Evolutionary conservation across 1,284 basidiomycete species (phyloP), one percentile per base, ranked within the genome.

Genomic region (Apiotrichum akiyoshidainum): DNA sequence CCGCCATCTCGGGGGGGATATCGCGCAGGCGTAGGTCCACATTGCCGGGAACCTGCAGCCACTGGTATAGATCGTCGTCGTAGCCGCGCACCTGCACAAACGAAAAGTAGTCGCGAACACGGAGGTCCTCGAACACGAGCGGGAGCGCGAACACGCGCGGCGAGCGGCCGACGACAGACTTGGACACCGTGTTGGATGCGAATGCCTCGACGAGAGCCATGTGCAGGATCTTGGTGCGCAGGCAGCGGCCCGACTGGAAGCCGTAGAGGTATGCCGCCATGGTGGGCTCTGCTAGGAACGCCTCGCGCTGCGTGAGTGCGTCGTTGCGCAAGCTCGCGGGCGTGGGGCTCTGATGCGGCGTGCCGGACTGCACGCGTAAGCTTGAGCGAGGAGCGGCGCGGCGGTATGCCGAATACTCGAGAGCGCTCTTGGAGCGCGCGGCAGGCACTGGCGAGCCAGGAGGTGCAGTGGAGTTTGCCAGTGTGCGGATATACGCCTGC

Each of bases 51-150:
- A 63, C 47, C 44, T 60, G 54, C 12, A 74, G 52, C 64, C 65
- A 74, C 17, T 65, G 53, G 37, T 65, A 68, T 10, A 76, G 58
- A 10, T 68, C 67, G 34, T 72, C 68, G 37, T 68, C 63, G 58
- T 68, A 71, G 19, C 57, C 52, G 12, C 54, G 50, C 2, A 67
- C 54, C 26, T 61, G 59, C 5, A 73, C 61, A 39, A 60, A 66
- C 10, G 58, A 19, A 52, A 69, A 67, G 61, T 64, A 76, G 40
- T 67, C 67, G 17, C 58, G 57, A 3, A 68, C 61, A 3, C 62
- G 56, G 12, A 76, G 59, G n/a, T 74, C 70, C 48, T 73, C 69
- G 58, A 67, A 70, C 11, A 76, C 50, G 11, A 73, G 52, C 0
- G 70, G 67, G 5, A 71, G 46, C 9, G 68, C 65, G 44, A 76